Evolutionary conservation across 2,329 filamentous ascomycete genomes (phyloP), one percentile per base, ranked within the genome.

Genomic region (Colletotrichum neosansevieriae): DNA sequence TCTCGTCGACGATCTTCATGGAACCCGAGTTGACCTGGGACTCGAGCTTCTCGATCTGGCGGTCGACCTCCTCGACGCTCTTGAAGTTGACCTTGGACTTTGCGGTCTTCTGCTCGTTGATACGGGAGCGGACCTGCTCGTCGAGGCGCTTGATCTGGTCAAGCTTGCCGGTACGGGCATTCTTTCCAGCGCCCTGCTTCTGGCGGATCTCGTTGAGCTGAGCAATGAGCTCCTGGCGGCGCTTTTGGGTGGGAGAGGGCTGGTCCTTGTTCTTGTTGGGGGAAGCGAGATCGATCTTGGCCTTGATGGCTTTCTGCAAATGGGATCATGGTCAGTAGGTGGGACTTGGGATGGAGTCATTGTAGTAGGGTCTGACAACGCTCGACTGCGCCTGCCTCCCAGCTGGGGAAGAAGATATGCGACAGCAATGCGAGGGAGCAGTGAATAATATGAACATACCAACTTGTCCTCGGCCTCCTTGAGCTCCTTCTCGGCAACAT

Each of bases 1-100:
- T 97, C 88, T 98, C 96, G 75, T 99, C 96, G 11, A 98, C 96
- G 58, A 99, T 85, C 83, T 94, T 97, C 92, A 99, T 94, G 79
- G 88, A 92, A 72, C 95, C 95, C 40, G 90, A 88, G 79, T 97
- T 93, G 74, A 98, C 94, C 79, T 95, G 88, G 81, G 91, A 91
- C 73, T 97, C 93, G 61, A 98, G 89, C 59, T 86, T 85, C 69
- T 88, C 87, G 74, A 98, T 96, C 81, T 96, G 89, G 71, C 86
- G 86, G 79, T 98, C 94, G 72, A 99, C 84, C 71, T 98, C 96
- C 66, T 97, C 94, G 62, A 89, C 88, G 74, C 85, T 94, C 88
- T 96, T 97, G 89, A 91, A 98, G 60, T 89, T 84, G 70, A 97
- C 87, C 79, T 94, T 92, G 81, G 89, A 88, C 75, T 92, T 92